These are phyloP conservation scores for Cladosporium sp. DNA, from an alignment of 2,329 filamentous ascomycete genomes.

Conservation along the genomic window DNA sequence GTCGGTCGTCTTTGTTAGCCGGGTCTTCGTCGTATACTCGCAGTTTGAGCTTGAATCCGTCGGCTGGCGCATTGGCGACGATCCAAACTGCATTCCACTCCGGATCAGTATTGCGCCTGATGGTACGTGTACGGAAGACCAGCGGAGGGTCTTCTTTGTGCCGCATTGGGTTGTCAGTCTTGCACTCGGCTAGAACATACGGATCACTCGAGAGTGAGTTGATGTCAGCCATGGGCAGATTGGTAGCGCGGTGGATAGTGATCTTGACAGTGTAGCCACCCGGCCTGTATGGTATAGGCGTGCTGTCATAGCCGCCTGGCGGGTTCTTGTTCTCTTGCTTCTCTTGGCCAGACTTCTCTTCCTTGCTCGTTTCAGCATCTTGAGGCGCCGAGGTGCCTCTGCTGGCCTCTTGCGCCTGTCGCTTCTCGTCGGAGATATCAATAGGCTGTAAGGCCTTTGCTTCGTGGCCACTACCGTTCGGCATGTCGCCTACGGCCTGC, in stretches of 20 bases:
- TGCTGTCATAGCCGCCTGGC: conserved; percentile 74
- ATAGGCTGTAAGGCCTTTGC: background rate
- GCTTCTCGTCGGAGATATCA: conserved; percentile 13
- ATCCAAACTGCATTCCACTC: conserved; percentile 83
- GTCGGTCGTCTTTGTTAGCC: conserved; percentile 76
- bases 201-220: conserved; percentile 76
- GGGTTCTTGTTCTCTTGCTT: conserved; percentile 42
- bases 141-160: conserved; percentile 84
- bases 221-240: conserved; percentile 79
- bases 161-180: conserved; percentile 63
- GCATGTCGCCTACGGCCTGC: background rate
- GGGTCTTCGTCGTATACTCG: conserved; percentile 87
- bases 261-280: conserved; percentile 70
- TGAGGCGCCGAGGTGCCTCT: background rate
- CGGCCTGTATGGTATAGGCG: conserved; percentile 68
- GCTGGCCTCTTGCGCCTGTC: conserved; percentile 16
- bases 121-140: conserved; percentile 68
- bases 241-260: conserved; percentile 74
- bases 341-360: conserved; percentile 11
- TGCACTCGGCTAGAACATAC: conserved; percentile 73
- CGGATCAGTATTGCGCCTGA: conserved; percentile 68
- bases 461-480: background rate
- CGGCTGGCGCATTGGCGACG: conserved; percentile 77
- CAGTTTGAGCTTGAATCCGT: conserved; percentile 79
- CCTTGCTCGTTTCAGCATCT: conserved; percentile 6